Percentiles rank a stretch among this genome's conserved stretches.
Conservation (phyloP, 176 grass and related monocot genomes). For the Cymbopogon citratus region DNA sequence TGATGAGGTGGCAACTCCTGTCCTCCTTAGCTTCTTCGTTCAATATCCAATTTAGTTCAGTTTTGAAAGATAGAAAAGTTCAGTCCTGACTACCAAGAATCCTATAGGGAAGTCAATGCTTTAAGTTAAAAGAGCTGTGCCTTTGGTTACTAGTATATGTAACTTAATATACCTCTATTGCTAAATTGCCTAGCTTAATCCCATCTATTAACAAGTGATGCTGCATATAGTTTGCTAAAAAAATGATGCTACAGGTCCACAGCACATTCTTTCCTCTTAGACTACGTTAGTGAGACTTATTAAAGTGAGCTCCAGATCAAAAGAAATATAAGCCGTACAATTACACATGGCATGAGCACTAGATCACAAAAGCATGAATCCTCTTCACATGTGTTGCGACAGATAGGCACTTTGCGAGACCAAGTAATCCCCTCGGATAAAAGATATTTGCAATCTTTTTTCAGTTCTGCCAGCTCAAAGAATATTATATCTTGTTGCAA, state of each 20-base stretch:
- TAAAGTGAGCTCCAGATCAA: neutral
- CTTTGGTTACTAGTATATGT: no score
- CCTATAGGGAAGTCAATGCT: neutral
- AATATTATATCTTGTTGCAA: neutral
- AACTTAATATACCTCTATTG: neutral
- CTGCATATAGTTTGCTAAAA: neutral
- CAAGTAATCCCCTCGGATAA: neutral
- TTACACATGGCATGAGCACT: no score
- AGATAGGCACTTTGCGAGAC: neutral
- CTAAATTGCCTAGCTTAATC: neutral
- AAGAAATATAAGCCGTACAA: neutral
- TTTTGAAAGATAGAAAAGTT: neutral
- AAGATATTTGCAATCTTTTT: neutral
- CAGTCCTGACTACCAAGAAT: neutral
- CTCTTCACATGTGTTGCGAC: slow-evolving; percentile 8
- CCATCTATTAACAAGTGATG: no score
- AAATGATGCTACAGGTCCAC: neutral
- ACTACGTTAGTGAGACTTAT: neutral
- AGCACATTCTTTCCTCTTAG: neutral
- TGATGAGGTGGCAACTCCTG: neutral
- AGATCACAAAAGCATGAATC: no score
- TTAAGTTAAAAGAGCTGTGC: neutral
- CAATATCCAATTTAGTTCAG: neutral
- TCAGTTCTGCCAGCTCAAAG: neutral
- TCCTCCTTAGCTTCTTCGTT: neutral